Conservation (phyloP, 2,329 filamentous ascomycete genomes). For the Ceratocystis harringtonii region DNA sequence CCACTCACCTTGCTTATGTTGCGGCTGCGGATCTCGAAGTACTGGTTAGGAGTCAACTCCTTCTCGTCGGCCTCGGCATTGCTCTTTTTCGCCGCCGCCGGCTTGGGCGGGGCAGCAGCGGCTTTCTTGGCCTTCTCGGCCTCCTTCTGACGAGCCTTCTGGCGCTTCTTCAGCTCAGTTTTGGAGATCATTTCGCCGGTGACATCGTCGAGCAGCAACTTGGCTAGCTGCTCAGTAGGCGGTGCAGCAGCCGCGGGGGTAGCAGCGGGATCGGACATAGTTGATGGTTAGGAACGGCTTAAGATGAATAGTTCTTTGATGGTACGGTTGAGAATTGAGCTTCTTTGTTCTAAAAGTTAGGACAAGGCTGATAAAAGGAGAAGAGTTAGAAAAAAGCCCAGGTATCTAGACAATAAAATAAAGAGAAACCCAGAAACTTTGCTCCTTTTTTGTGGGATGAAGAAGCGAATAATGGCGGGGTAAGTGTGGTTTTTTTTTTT, state of each 20-base stretch:
- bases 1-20: slow-evolving; percentile 47
- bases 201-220: slow-evolving; percentile 77
- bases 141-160: slow-evolving; percentile 79
- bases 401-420: neutral
- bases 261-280: slow-evolving; percentile 25
- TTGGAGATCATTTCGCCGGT: slow-evolving; percentile 81
- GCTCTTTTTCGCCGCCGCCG: slow-evolving; percentile 53
- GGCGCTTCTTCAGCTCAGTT: slow-evolving; percentile 83
- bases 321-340: no score
- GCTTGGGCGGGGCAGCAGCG: slow-evolving; percentile 45
- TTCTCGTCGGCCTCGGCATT: slow-evolving; percentile 53
- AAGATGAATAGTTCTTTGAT: no score
- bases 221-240: slow-evolving; percentile 42
- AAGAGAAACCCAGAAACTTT: slow-evolving; percentile 5
- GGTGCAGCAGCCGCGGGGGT: slow-evolving; percentile 23
- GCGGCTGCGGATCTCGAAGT: slow-evolving; percentile 90
- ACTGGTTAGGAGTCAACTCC: slow-evolving; percentile 47
- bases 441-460: slow-evolving; percentile 12
- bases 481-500: slow-evolving; percentile 13
- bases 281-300: neutral
- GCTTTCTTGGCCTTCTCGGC: slow-evolving; percentile 81
- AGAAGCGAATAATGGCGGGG: slow-evolving; percentile 14
- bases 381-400: no score
- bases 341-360: no score
- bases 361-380: no score